Evolutionary conservation across 148 eudicot species (phyloP), one percentile per base, ranked within the genome.

Genomic region (Nepenthes gracilis): DNA sequence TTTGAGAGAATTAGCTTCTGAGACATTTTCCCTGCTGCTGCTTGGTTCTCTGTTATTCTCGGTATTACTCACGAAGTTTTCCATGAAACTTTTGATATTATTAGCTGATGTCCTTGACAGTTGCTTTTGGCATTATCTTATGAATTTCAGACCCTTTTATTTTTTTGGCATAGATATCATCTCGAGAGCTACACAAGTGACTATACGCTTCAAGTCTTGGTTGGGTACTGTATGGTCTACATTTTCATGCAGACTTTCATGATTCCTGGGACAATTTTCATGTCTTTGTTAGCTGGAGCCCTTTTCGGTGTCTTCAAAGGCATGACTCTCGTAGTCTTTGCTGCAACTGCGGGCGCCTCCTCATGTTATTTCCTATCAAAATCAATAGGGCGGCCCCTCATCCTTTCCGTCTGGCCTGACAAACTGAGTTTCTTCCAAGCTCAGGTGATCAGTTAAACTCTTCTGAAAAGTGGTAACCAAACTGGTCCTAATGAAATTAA

Each of bases 181-280:
- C 88, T 93, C 50, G 98, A 93, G 77, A 84, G 70, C 78, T 88
- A 93, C 84, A 85, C 98, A 69, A 88, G 88, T 70, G 96, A 93
- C 87, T 93, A 93, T 77, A 93, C 96, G 0, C 43, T 76, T 56
- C 98, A 93, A 77, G 98, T 93, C 68, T 81, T 93, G 53, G 68
- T 84, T 47, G 96, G 98, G 58, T 93, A 88, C 68, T 84, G 88
- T 64, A 74, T 86, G 72, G 91, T 93, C 66, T 93, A 88, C 85
- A 79, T 93, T 48, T 88, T 86, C 75, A 93, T 93, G 98, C 98
- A 93, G 84, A 93, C 98, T 57, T 93, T 93, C 82, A 86, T 88
- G 98, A 93, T 93, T 56, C 98, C 98, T 12, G 98, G 98, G 64
- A 93, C 98, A 1, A 81, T 93, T 36, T 93, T 93, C 65, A 86